Evolutionary conservation across 2,329 filamentous ascomycete species (phyloP).

Genomic region (Neopestalotiopsis sp.): DNA sequence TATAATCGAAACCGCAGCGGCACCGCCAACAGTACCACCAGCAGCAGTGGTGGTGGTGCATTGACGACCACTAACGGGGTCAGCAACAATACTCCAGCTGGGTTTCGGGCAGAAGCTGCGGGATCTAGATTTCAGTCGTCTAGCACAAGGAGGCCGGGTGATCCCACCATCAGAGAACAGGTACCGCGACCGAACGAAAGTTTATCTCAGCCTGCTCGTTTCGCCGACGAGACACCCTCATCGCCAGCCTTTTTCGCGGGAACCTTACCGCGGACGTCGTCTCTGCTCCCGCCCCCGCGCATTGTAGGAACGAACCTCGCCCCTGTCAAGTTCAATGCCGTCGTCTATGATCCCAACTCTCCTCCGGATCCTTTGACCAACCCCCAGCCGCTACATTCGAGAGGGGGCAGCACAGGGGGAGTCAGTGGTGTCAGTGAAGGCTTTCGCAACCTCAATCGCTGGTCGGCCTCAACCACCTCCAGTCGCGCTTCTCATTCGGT

Average conservation of each 20-base stretch:
- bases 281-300: constrained; percentile 32
- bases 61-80: constrained; percentile 3
- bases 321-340: constrained; percentile 23
- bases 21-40: constrained; percentile 10
- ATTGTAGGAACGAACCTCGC: constrained; percentile 19
- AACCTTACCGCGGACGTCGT: constrained; percentile 29
- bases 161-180: constrained; percentile 6
- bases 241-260: constrained; percentile 24
- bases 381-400: constrained; percentile 28
- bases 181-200: constrained; percentile 17
- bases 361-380: constrained; percentile 26
- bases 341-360: constrained; percentile 20
- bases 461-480: constrained; percentile 58
- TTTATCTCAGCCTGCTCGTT: constrained; percentile 16
- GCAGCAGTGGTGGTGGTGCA: constrained; percentile 12
- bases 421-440: constrained; percentile 48
- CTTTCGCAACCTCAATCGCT: constrained; percentile 56
- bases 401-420: constrained; percentile 31
- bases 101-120: constrained; percentile 12
- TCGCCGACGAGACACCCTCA: constrained; percentile 24
- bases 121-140: constrained; percentile 18
- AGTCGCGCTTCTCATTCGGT: constrained; percentile 47
- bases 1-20: constrained; percentile 21
- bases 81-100: background rate
- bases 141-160: constrained; percentile 11